Percentiles rank a stretch among this genome's conserved stretches.
Conservation (phyloP, 73 alveolate species). For the Paramecium octaurelia region DNA sequence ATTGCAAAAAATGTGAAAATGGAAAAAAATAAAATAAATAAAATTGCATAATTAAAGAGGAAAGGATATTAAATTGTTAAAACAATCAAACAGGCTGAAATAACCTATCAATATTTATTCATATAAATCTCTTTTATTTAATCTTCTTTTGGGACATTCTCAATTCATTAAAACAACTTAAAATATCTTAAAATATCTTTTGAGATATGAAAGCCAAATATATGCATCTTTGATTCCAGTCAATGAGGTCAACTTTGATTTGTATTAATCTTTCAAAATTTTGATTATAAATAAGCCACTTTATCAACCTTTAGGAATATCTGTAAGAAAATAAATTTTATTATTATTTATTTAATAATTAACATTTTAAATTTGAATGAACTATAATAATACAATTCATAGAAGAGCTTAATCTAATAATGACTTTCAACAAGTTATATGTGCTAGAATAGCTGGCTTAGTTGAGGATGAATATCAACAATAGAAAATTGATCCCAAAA, state of each 20-base stretch:
- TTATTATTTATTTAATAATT: not conserved
- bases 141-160: not conserved
- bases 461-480: not conserved
- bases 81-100: not conserved
- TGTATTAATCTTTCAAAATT: not conserved
- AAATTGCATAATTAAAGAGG: not conserved
- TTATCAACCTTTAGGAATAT: not conserved
- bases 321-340: not conserved
- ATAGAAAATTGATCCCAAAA: not conserved
- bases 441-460: not conserved
- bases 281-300: not conserved
- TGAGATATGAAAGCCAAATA: not conserved
- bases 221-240: not conserved
- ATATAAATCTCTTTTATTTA: not conserved
- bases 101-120: not conserved
- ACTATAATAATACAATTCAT: not conserved
- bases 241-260: not conserved
- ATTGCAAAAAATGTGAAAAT: not conserved
- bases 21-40: not conserved
- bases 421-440: not conserved
- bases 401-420: not conserved
- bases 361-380: not conserved
- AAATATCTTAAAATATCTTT: not conserved
- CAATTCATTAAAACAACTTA: not conserved
- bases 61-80: not conserved